Conservation (phyloP, 192 early-diverging fungal species). For the Gigaspora rosea region DNA sequence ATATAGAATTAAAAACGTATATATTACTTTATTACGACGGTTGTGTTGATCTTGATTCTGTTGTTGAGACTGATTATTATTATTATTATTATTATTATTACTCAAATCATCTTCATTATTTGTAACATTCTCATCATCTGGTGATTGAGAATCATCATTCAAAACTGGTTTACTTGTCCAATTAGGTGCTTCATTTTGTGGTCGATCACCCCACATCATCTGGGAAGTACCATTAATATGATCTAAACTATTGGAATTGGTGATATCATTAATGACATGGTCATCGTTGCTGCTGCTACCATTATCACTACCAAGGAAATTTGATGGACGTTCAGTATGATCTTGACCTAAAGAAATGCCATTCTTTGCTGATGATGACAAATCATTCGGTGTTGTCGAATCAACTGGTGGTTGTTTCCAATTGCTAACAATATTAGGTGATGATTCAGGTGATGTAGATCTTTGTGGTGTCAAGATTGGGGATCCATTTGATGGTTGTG, state of each 20-base stretch:
- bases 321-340: neutral
- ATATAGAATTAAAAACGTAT: neutral
- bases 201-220: conserved; percentile 5
- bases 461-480: conserved; percentile 10
- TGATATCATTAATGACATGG: neutral
- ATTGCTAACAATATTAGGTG: neutral
- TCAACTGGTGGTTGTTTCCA: conserved; percentile 6
- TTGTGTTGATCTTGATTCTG: conserved; percentile 4
- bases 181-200: neutral
- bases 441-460: conserved; percentile 7
- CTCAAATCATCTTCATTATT: conserved; percentile 1
- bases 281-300: neutral
- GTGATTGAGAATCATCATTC: neutral
- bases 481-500: neutral
- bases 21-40: neutral
- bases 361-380: neutral
- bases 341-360: neutral
- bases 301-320: neutral
- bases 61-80: neutral
- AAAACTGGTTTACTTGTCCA: neutral
- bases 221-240: neutral
- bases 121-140: neutral
- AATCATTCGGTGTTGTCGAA: conserved; percentile 5
- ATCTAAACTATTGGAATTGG: neutral
- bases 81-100: conserved; percentile 20